Base-by-base conservation (phyloP, 2,329 filamentous ascomycete species). In the Ascocoryne sarcoides region DNA sequence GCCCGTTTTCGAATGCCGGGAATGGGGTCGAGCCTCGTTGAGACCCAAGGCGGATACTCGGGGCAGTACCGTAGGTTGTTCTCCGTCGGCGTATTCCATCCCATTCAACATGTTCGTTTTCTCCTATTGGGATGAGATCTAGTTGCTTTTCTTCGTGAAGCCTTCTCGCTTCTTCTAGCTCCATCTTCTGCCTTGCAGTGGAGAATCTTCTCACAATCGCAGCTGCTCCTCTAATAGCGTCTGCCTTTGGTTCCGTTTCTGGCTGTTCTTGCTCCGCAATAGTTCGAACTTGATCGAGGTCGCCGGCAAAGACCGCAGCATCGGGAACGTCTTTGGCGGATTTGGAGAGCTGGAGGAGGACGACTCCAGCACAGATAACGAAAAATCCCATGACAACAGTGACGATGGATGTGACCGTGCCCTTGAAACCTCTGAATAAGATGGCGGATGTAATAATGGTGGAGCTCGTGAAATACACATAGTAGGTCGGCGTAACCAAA, bases 241-340 rank as follows among this genome's bases (percentile, higher is more conserved):
- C 92, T 10, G 92, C 92, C 59, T 95, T 93, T 39, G 92, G 92
- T 55, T 98, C 92, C 10, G 84, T 83, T 62, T 98, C 92, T n/a
- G 89, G 84, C 60, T 96, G 88, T 60, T 94, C 87, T 57, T 95
- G 87, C 55, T 95, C 86, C 34, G 86, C 90, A 47, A 96, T 92
- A 20, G 90, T 94, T 21, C 92, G 85, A 39, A 96, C 84, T 68
- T 98, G 90, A 56, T 96, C 84, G 37, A 98, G 73, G 57, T 96
- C 88, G 32, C 90, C 92, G 40, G 80, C 79, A 68, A 98, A 95
- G 29, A 98, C 80, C 21, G 89, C 88, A 0, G 87, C 73, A 59
- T 96, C 92, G 5, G 92, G 92, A 0, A 98, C 90, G 57, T 98
- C 90, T 60, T 96, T 98, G 53, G 92, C 86, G 0, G 90, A 95